phyloP scores from a whole-genome alignment of 106 monocot genomes.

The Dendrobium chrysotoxum region DNA sequence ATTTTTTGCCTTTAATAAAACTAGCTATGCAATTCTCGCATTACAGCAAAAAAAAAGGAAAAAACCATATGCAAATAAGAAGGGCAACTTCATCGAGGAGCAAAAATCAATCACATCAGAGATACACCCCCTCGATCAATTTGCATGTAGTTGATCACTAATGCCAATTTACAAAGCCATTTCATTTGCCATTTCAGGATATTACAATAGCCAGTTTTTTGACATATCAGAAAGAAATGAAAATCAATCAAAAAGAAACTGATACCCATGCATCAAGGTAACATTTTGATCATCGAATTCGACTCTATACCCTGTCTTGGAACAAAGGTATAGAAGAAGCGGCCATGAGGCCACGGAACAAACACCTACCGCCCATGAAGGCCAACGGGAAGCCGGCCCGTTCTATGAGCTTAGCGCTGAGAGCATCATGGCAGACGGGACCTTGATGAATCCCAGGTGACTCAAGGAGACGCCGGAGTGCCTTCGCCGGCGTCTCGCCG shows the following conservation, averaged over 20 bases:
- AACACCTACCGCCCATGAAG: slow-evolving; percentile 88
- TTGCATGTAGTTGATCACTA: background rate
- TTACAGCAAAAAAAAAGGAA: background rate
- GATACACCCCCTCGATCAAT: background rate
- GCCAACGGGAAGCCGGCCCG: slow-evolving; percentile 70
- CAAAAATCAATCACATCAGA: background rate
- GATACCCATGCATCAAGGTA: background rate
- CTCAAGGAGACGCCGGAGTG: slow-evolving; percentile 60
- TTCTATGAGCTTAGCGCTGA: slow-evolving; percentile 88
- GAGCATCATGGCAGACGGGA: slow-evolving; percentile 82
- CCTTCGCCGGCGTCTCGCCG: slow-evolving; percentile 37
- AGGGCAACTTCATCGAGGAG: background rate
- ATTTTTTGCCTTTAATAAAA: background rate
- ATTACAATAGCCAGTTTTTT: background rate
- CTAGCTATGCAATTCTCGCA: background rate
- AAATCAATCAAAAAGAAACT: background rate
- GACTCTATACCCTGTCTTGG: background rate
- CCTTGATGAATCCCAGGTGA: slow-evolving; percentile 81
- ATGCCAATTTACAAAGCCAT: background rate
- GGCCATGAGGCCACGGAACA: slow-evolving; percentile 12
- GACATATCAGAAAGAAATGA: background rate
- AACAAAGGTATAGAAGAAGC: background rate
- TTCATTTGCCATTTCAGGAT: background rate
- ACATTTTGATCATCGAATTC: background rate
- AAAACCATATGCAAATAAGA: background rate